Base-by-base conservation (phyloP, 192 early-diverging fungal genomes). In the Backusella luteola region DNA sequence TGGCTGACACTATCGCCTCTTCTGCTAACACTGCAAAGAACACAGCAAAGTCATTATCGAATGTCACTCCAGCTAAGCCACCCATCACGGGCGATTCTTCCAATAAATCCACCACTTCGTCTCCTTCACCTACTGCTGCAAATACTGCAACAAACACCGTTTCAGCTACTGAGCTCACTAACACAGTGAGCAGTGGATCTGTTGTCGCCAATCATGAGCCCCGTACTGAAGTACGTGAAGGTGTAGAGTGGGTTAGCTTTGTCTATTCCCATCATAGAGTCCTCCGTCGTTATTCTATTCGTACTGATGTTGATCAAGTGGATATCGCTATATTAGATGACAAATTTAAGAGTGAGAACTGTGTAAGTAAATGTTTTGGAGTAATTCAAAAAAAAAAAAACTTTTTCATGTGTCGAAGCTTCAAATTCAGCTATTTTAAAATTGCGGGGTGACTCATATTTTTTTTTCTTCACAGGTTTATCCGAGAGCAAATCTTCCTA, bases 321-420 rank as follows among this genome's bases (percentile, higher is more conserved):
- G 23, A 78, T 81, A 9, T 87, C 34, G 56, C 66, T 42, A 73
- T 83, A 35, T 80, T 94, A 73, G 59, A 86, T 70, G 41, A 77
- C 26, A 79, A 91, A 63, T 93, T 96, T 77, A 91, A 91, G 77
- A 63, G 56, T 8, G 87, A 84, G 36, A 97, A 96, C 77, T 96
- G 94, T 76, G 88, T 97, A 39, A 84, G 82, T 44, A 44, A 44
- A 15, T 44, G 14, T 44, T 44, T 44, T 44, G 42, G 42, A 44
- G 12, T 44, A 44, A 44, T 44, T 44, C 42, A 71, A 44, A 41
- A 71, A 42, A 42, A 71, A 71, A 72, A 72, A 72, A 17, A 21
- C 34, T 34, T 67, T 67, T 19, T 14, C 14, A n/a, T 34, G 41
- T 34, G 53, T 38, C 73, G 56, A 59, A 36, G 17, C 23, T 73